Conservation (phyloP, 139 green algal genomes). For the Auxenochlorella pyrenoidosa region DNA sequence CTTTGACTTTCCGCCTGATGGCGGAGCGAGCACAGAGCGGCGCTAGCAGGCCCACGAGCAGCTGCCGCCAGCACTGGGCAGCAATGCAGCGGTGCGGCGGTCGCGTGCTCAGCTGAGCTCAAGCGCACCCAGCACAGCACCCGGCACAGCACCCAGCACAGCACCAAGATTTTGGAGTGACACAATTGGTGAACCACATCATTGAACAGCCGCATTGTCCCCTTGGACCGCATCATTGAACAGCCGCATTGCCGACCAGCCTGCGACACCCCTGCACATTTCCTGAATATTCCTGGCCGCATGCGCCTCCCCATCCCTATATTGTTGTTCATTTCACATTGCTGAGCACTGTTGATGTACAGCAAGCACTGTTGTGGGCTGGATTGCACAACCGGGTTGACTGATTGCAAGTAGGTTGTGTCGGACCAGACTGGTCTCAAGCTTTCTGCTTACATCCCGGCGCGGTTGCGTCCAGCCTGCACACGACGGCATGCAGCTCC, state of each 20-base stretch:
- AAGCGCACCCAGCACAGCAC: not conserved
- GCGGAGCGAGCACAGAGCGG: not conserved
- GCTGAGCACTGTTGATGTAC: not conserved
- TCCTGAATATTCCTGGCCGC: not conserved
- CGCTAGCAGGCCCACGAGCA: not conserved
- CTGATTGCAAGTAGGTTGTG: not conserved
- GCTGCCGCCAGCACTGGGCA: not conserved
- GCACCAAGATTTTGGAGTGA: too few species aligned
- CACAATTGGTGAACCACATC: not conserved
- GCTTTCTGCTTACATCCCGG: constrained; percentile 18
- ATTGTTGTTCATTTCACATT: too few species aligned
- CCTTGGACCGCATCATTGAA: not conserved
- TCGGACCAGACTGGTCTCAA: not conserved
- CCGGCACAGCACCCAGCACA: not conserved
- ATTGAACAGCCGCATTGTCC: not conserved
- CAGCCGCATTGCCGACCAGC: not conserved
- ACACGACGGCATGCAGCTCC: not conserved
- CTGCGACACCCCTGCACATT: not conserved
- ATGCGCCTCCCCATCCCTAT: too few species aligned
- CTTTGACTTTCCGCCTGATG: not conserved
- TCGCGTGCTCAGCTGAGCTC: not conserved
- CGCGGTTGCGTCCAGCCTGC: constrained; percentile 2
- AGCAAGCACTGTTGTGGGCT: not conserved
- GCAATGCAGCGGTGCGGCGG: not conserved
- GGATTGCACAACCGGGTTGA: not conserved